A percentile compares a stretch with the other conserved stretches of the same genome.
Conservation (phyloP, 441 rosid genomes). For the Erodium moschatum region DNA sequence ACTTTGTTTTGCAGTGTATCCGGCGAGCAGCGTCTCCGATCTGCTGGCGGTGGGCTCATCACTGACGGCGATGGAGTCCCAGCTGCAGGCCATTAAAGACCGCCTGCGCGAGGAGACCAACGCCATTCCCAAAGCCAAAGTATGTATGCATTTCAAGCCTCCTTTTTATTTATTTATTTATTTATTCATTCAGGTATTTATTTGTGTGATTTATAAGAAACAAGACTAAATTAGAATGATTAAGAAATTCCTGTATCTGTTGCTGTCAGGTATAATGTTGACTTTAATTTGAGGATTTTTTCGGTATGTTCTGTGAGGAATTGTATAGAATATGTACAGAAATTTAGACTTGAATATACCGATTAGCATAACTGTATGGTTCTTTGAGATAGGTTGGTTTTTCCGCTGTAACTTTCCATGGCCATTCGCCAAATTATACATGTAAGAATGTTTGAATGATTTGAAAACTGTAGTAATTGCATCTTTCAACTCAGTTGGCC, state of each 20-base stretch:
- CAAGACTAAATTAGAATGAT: not conserved
- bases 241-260: not conserved
- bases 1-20: slow-evolving; percentile 46
- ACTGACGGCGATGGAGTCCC: slow-evolving; percentile 73
- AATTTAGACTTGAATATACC: not conserved
- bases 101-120: slow-evolving; percentile 61
- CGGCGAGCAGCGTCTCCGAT: slow-evolving; percentile 58
- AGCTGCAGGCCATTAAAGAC: slow-evolving; percentile 63
- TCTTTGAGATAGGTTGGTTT: not conserved
- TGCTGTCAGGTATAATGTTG: not conserved
- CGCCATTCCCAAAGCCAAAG: slow-evolving; percentile 85
- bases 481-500: not conserved
- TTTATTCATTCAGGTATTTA: too few species aligned
- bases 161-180: too few species aligned
- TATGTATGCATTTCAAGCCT: slow-evolving; percentile 10
- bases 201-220: too few species aligned
- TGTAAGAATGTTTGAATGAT: not conserved
- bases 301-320: not conserved
- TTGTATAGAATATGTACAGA: not conserved
- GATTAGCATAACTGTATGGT: not conserved
- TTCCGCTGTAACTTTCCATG: not conserved
- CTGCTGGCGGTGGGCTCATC: slow-evolving; percentile 57
- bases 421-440: not conserved
- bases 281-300: not conserved
- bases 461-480: not conserved